Percentiles rank a stretch among this genome's conserved stretches.
These are phyloP conservation scores for Fonsecaea nubica DNA, from an alignment of 2,329 filamentous ascomycete genomes.

Conservation along the genomic window DNA sequence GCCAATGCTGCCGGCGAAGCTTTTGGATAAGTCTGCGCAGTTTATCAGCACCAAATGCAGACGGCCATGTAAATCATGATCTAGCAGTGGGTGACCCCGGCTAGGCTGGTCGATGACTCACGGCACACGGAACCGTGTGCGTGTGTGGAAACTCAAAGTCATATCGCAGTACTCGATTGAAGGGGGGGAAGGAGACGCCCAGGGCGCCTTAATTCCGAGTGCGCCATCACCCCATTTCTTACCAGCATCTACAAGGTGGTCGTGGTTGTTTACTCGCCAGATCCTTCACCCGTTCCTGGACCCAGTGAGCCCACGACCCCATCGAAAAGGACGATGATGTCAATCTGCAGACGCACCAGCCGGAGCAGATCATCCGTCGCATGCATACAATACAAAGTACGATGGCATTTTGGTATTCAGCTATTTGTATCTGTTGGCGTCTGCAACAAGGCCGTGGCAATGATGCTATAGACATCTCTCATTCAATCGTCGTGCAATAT, in stretches of 20 bases:
- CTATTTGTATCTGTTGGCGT: not conserved
- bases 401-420: not conserved
- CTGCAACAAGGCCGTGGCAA: constrained; percentile 7
- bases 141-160: not conserved
- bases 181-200: no score
- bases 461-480: constrained; percentile 8
- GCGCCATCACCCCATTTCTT: not conserved
- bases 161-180: not conserved
- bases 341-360: constrained; percentile 12
- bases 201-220: constrained; percentile 24
- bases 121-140: constrained; percentile 6
- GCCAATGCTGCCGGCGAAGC: not conserved
- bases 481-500: not conserved
- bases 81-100: constrained; percentile 15
- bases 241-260: not conserved
- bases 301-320: not conserved
- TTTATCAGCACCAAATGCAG: constrained; percentile 15
- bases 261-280: constrained; percentile 2
- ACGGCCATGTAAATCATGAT: not conserved
- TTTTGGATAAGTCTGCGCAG: constrained; percentile 3
- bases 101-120: constrained; percentile 20
- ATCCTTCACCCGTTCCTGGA: constrained; percentile 18
- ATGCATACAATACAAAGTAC: not conserved
- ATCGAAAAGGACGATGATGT: constrained; percentile 16
- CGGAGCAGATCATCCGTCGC: not conserved